A percentile compares a stretch with the other conserved stretches of the same genome.
Evolutionary conservation across 148 eudicot species (phyloP).

Genomic region (Heliosperma pusillum): DNA sequence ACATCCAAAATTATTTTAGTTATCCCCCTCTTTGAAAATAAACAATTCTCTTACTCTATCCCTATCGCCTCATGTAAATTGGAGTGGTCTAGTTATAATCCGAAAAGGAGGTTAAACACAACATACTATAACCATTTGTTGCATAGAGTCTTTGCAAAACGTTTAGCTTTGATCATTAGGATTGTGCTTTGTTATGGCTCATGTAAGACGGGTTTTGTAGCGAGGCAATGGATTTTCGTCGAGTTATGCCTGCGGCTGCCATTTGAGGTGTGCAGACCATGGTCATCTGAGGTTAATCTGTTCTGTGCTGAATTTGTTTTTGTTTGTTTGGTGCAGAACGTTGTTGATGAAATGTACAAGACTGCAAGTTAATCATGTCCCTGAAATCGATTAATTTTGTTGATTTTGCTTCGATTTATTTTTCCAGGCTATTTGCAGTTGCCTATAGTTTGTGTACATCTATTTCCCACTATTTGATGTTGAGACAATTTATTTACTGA

Average conservation of each 20-base stretch:
- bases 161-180: too few relatives aligned
- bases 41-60: too few relatives aligned
- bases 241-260: too few relatives aligned
- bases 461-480: neutral
- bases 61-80: too few relatives aligned
- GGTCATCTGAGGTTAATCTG: neutral
- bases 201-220: neutral
- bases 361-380: conserved; percentile 26
- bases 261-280: neutral
- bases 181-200: neutral
- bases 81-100: neutral
- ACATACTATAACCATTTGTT: neutral
- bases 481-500: too few relatives aligned
- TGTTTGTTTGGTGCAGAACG: conserved; percentile 39
- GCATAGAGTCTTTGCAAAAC: too few relatives aligned
- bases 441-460: neutral
- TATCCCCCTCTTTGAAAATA: too few relatives aligned
- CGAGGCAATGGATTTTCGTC: neutral
- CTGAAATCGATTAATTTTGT: conserved; percentile 7
- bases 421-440: neutral
- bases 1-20: too few relatives aligned
- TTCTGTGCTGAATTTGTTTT: neutral
- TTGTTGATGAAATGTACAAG: conserved; percentile 70
- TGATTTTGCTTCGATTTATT: neutral
- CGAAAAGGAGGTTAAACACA: neutral